Percentiles rank a stretch among this genome's conserved stretches.
Conservation (phyloP, 805 yeast genomes). For the Starmerella lactis-condensi region DNA sequence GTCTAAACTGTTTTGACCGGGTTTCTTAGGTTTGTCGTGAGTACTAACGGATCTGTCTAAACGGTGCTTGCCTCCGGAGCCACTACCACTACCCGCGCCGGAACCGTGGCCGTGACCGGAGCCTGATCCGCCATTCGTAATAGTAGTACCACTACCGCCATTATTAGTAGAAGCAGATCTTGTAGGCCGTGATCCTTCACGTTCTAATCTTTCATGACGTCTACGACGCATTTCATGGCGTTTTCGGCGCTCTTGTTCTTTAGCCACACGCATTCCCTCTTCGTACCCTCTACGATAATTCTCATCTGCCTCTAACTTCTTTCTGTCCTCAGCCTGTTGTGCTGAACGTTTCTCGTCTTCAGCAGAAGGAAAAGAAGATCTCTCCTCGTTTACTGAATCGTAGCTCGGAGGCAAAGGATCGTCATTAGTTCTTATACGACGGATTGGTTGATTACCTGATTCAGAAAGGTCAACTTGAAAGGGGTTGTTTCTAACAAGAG, state of each 20-base stretch:
- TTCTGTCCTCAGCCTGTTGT: background rate
- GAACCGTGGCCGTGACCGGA: too few species aligned
- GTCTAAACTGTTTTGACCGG: constrained; percentile 58
- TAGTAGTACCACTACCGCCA: too few species aligned
- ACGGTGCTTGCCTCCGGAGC: too few species aligned
- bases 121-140: too few species aligned
- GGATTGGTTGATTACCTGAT: too few species aligned
- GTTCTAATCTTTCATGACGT: background rate
- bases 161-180: too few species aligned
- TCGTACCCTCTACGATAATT: constrained; percentile 14
- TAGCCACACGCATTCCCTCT: constrained; percentile 15
- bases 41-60: too few species aligned
- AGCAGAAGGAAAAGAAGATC: background rate
- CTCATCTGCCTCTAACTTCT: constrained; percentile 8
- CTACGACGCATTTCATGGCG: constrained; percentile 13
- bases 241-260: constrained; percentile 13
- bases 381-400: background rate
- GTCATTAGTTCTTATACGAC: background rate
- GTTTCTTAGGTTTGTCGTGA: constrained; percentile 23
- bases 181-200: background rate
- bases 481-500: constrained; percentile 3
- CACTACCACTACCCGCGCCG: too few species aligned
- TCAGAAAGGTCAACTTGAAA: constrained; percentile 8
- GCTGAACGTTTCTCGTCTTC: constrained; percentile 12
- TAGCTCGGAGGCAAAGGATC: constrained; percentile 1